Percentiles rank a stretch among this genome's conserved stretches.
phyloP scores from a whole-genome alignment of 1,284 basidiomycete species.

The Ganoderma sp. region DNA sequence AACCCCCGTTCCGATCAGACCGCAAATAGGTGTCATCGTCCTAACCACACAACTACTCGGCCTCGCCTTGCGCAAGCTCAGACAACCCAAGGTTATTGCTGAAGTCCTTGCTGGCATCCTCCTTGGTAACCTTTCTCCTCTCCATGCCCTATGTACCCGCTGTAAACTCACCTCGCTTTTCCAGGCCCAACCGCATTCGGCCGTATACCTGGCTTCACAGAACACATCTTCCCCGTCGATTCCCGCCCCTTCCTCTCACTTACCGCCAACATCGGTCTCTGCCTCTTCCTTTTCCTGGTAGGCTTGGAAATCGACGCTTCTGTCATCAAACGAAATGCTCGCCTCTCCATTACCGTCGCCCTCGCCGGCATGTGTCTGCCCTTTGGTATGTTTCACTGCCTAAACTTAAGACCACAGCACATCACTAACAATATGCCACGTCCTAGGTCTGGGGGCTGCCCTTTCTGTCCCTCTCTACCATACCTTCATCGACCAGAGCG shows the following conservation, averaged over 20 bases:
- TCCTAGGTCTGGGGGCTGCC: slow-evolving; percentile 83
- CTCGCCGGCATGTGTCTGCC: slow-evolving; percentile 58
- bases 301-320: slow-evolving; percentile 88
- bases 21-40: slow-evolving; percentile 71
- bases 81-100: slow-evolving; percentile 87
- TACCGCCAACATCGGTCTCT: slow-evolving; percentile 91
- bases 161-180: slow-evolving; percentile 2
- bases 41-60: slow-evolving; percentile 80
- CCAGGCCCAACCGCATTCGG: slow-evolving; percentile 80
- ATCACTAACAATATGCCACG: background rate
- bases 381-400: slow-evolving; percentile 33
- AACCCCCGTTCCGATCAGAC: background rate
- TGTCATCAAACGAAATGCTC: slow-evolving; percentile 80
- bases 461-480: slow-evolving; percentile 84
- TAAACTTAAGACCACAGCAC: too few relatives aligned
- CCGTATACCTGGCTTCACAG: slow-evolving; percentile 78
- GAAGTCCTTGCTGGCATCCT: slow-evolving; percentile 91
- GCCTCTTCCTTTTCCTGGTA: slow-evolving; percentile 91
- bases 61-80: slow-evolving; percentile 70
- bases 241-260: slow-evolving; percentile 85
- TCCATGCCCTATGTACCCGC: background rate
- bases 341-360: slow-evolving; percentile 58
- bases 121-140: slow-evolving; percentile 54
- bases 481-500: slow-evolving; percentile 70
- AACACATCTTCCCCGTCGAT: slow-evolving; percentile 78